Conservation (phyloP, 257 asterid genomes). For the Plantago ovata region DNA sequence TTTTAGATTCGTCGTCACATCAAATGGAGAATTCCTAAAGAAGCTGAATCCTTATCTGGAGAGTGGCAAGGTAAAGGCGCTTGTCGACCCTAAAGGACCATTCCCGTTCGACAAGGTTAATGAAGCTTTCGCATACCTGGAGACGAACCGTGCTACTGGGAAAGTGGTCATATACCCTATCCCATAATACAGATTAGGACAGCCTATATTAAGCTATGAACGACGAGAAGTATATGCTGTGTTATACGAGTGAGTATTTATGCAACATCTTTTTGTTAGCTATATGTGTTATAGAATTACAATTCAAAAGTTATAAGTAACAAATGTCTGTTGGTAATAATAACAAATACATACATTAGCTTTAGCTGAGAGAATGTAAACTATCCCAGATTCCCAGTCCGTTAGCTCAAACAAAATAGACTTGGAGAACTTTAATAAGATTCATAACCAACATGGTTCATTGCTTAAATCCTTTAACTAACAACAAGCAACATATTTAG, state of each 20-base stretch:
- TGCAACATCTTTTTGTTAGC: too few species aligned
- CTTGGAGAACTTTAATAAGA: too few species aligned
- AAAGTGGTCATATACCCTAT: slow-evolving; percentile 79
- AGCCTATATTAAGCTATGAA: slow-evolving; percentile 14
- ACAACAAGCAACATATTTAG: too few species aligned
- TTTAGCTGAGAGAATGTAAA: too few species aligned
- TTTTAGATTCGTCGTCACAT: slow-evolving; percentile 77
- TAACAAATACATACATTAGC: too few species aligned
- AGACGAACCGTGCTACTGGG: slow-evolving; percentile 70
- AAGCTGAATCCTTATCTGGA: slow-evolving; percentile 73
- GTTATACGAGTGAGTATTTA: too few species aligned
- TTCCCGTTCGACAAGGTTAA: slow-evolving; percentile 66
- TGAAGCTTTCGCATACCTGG: slow-evolving; percentile 77
- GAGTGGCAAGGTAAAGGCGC: slow-evolving; percentile 65
- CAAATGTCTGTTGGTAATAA: too few species aligned
- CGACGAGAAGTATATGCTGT: slow-evolving; percentile 17
- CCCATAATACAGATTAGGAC: slow-evolving; percentile 36
- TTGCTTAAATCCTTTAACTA: too few species aligned
- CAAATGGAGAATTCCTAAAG: slow-evolving; percentile 59
- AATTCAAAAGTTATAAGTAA: too few species aligned
- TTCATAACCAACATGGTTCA: too few species aligned
- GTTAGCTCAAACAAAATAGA: slow-evolving; percentile 7
- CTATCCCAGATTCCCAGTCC: too few species aligned
- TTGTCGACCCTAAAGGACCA: slow-evolving; percentile 75
- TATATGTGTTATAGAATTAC: too few species aligned